Evolutionary conservation across 1,139 yeast species (phyloP).

Genomic region (Lodderomyces theae): DNA sequence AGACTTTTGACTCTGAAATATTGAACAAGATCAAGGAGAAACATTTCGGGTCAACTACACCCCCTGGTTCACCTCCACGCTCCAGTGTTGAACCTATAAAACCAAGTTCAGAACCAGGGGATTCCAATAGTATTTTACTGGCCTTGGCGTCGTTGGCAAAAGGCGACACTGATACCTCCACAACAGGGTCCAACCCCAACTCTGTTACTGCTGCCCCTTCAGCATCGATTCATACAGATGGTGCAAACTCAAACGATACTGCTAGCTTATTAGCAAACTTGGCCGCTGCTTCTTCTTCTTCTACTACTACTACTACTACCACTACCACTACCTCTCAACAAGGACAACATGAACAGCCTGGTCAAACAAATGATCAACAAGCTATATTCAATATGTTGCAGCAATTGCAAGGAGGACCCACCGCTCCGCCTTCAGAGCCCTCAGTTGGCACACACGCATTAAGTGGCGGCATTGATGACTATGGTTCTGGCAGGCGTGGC

Average conservation of each 20-base stretch:
- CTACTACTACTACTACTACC: too few relatives aligned
- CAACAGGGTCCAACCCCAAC: background rate
- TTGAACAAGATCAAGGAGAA: constrained; percentile 58
- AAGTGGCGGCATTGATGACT: constrained; percentile 6
- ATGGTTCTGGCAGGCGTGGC: constrained; percentile 31
- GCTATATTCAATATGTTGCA: constrained; percentile 43
- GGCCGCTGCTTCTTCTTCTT: constrained; percentile 11
- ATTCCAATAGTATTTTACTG: constrained; percentile 60
- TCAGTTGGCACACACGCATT: constrained; percentile 14
- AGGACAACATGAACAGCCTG: constrained; percentile 12
- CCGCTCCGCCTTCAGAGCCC: constrained; percentile 8
- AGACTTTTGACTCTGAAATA: constrained; percentile 62
- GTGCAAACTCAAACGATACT: background rate
- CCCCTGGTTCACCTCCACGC: constrained; percentile 53
- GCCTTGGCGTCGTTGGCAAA: constrained; percentile 60
- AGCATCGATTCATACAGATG: background rate
- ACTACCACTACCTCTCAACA: too few relatives aligned
- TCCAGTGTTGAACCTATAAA: constrained; percentile 26
- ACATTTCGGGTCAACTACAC: constrained; percentile 57
- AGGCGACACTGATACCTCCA: constrained; percentile 24
- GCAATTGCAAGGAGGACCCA: constrained; percentile 33
- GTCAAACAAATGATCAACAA: constrained; percentile 22
- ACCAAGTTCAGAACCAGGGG: constrained; percentile 27
- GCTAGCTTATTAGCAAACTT: constrained; percentile 1
- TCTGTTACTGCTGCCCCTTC: constrained; percentile 3